Conservation (phyloP, 2,329 filamentous ascomycete species). For the Alternaria hordeiaustralica region DNA sequence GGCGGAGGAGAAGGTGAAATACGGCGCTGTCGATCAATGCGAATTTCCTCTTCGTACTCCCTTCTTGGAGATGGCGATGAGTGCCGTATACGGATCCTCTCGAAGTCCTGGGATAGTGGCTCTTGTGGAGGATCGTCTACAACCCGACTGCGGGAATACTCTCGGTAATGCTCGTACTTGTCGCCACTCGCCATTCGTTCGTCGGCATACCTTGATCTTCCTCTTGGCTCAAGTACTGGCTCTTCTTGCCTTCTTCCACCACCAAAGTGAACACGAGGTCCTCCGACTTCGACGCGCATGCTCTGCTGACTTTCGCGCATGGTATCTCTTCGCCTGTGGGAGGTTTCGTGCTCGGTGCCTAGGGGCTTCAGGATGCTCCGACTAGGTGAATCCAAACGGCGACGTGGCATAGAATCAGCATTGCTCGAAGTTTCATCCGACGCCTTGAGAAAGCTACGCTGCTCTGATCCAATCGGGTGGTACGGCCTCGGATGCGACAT, state of each 20-base stretch:
- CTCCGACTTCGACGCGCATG: constrained; percentile 38
- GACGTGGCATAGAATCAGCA: constrained; percentile 14
- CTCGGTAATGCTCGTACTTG: constrained; percentile 18
- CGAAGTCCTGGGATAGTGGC: constrained; percentile 23
- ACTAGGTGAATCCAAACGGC: constrained; percentile 18
- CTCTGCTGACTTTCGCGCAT: constrained; percentile 35
- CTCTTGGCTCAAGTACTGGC: neutral
- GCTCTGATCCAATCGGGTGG: constrained; percentile 27
- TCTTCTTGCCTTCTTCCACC: constrained; percentile 12
- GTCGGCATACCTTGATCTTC: constrained; percentile 5
- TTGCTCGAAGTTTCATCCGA: constrained; percentile 28
- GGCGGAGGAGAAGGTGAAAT: constrained; percentile 22
- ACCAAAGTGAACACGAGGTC: constrained; percentile 39
- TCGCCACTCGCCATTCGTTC: constrained; percentile 8
- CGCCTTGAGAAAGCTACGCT: constrained; percentile 14
- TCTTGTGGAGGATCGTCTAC: constrained; percentile 16
- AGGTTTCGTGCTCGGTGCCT: constrained; percentile 24
- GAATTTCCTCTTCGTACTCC: constrained; percentile 26
- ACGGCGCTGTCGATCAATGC: constrained; percentile 22
- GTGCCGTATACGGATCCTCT: constrained; percentile 25
- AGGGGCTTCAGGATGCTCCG: constrained; percentile 35
- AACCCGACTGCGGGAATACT: constrained; percentile 19
- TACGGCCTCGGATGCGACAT: constrained; percentile 35
- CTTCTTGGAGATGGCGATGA: constrained; percentile 15
- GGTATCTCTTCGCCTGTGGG: constrained; percentile 17